A percentile compares a stretch with the other conserved stretches of the same genome.
These are phyloP conservation scores for Suhomyces wounanorum DNA, from an alignment of 1,139 yeast genomes.

Conservation along the genomic window DNA sequence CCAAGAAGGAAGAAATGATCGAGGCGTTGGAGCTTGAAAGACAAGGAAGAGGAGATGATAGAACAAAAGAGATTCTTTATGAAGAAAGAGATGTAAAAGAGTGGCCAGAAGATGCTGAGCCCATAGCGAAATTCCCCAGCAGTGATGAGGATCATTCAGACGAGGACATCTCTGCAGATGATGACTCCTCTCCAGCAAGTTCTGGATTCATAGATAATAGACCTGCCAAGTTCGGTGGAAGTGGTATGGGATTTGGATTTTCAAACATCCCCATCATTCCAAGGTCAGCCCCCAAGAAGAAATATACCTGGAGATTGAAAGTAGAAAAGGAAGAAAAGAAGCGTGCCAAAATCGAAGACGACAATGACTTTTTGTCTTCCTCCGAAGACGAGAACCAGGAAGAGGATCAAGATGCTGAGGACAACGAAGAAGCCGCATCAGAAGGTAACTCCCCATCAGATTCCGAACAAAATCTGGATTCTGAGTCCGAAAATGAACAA, in stretches of 20 bases:
- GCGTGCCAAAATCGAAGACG: slow-evolving; percentile 37
- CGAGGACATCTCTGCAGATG: slow-evolving; percentile 19
- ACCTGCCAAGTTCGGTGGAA: slow-evolving; percentile 63
- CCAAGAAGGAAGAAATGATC: slow-evolving; percentile 66
- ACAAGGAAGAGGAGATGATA: slow-evolving; percentile 70
- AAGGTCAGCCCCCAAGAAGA: slow-evolving; percentile 33
- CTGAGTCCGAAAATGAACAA: slow-evolving; percentile 14
- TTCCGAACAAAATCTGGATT: slow-evolving; percentile 4
- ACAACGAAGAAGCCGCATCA: slow-evolving; percentile 14
- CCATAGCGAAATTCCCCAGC: slow-evolving; percentile 13
- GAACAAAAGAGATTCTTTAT: slow-evolving; percentile 63
- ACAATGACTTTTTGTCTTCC: slow-evolving; percentile 37
- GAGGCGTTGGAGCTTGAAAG: slow-evolving; percentile 77
- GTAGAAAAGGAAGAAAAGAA: slow-evolving; percentile 43
- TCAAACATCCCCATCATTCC: slow-evolving; percentile 53
- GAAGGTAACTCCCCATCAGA: slow-evolving; percentile 14
- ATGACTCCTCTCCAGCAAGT: slow-evolving; percentile 17
- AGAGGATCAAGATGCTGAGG: slow-evolving; percentile 25
- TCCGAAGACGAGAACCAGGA: slow-evolving; percentile 41
- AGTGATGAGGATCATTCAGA: slow-evolving; percentile 18
- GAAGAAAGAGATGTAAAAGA: slow-evolving; percentile 68
- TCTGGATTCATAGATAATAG: slow-evolving; percentile 73
- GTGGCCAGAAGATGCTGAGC: slow-evolving; percentile 53
- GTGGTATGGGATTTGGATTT: slow-evolving; percentile 71
- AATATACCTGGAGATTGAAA: slow-evolving; percentile 46